Evolutionary conservation across 2,329 filamentous ascomycete species (phyloP).

Genomic region (Colletotrichum sp.): DNA sequence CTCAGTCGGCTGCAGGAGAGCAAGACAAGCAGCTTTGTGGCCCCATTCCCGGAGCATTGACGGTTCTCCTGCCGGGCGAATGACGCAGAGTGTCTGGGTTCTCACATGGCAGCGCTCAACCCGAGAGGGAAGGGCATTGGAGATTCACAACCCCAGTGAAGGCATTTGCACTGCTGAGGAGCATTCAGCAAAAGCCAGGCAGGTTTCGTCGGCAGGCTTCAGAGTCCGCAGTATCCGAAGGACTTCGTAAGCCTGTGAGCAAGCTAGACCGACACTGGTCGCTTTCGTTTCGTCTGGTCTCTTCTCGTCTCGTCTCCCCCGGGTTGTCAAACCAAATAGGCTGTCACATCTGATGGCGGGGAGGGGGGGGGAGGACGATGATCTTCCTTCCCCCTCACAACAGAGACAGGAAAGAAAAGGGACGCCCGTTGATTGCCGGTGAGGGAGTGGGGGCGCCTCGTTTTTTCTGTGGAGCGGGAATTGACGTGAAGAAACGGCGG

Average conservation of each 20-base stretch:
- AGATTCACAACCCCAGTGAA: not conserved
- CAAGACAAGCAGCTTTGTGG: not conserved
- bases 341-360: not conserved
- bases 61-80: not conserved
- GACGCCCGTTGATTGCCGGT: not conserved
- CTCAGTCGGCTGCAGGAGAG: not conserved
- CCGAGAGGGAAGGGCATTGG: not conserved
- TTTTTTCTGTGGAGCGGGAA: not conserved
- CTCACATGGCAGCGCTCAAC: not conserved
- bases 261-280: not conserved
- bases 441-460: not conserved
- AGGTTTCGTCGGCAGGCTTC: not conserved
- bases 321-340: not conserved
- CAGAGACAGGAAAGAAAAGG: not conserved
- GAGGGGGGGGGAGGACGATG: not conserved
- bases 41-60: not conserved
- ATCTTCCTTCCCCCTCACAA: not conserved
- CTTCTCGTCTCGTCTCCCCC: not conserved
- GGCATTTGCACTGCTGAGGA: not conserved
- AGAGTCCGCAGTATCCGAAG: not conserved
- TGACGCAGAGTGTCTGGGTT: not conserved
- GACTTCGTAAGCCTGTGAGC: not conserved
- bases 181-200: not conserved
- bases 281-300: slow-evolving; percentile 6
- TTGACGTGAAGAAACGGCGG: not conserved